phyloP scores from a whole-genome alignment of 192 early-diverging fungal genomes.

The Mortierella claussenii region DNA sequence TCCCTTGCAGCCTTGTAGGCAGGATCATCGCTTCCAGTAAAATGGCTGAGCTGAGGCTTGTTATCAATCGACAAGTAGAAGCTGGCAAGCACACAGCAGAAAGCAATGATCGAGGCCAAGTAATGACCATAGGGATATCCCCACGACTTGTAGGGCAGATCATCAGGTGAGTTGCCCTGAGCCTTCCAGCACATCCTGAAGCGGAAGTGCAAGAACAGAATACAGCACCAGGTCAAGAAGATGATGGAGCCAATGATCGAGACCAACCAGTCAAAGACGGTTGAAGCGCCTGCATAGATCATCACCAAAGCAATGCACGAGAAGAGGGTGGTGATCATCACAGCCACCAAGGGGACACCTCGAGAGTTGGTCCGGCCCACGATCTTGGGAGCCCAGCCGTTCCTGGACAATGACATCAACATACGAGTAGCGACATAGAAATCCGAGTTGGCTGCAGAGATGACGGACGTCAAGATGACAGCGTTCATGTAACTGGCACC shows the following conservation, averaged over 20 bases:
- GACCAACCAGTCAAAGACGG: constrained; percentile 73
- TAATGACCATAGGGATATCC: constrained; percentile 80
- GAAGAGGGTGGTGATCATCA: constrained; percentile 63
- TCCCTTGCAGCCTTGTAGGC: constrained; percentile 50
- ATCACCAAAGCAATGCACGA: constrained; percentile 68
- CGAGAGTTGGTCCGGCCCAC: constrained; percentile 54
- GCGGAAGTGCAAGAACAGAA: constrained; percentile 81
- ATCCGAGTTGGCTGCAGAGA: constrained; percentile 80
- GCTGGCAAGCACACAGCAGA: constrained; percentile 63
- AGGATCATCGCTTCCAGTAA: constrained; percentile 55
- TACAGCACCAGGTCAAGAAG: constrained; percentile 86
- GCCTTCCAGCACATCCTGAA: constrained; percentile 81
- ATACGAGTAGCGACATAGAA: constrained; percentile 75
- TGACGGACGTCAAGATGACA: constrained; percentile 68
- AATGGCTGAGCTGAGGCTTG: no score
- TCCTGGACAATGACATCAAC: constrained; percentile 65
- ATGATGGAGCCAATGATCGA: constrained; percentile 78
- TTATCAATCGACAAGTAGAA: constrained; percentile 63
- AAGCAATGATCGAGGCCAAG: constrained; percentile 69
- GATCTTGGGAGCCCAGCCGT: constrained; percentile 68
- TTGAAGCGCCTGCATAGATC: constrained; percentile 64
- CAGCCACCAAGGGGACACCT: constrained; percentile 70
- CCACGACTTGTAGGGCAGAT: constrained; percentile 80
- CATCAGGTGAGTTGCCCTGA: constrained; percentile 68
- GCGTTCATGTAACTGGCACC: constrained; percentile 71